Evolutionary conservation across 2,329 filamentous ascomycete species (phyloP), one percentile per base, ranked within the genome.

Genomic region (Plenodomus tracheiphilus): DNA sequence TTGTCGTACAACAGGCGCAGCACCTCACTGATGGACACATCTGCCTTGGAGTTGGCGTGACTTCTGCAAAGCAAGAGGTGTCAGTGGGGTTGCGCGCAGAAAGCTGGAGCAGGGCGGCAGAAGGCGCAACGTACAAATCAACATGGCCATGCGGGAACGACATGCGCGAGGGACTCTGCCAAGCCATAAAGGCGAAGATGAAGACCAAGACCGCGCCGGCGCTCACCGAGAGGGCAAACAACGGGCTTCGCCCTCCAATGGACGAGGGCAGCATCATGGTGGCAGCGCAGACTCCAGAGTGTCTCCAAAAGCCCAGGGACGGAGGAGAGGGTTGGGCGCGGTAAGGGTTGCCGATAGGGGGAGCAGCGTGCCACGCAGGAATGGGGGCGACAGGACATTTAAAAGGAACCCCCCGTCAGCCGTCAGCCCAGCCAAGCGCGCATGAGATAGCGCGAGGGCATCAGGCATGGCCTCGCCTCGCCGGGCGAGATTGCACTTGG

Each of bases 121-220:
- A 39, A 2, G 46, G 35, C 4, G 28, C 32, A 6, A 59, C 64
- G 30, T 65, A 71, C 68, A 64, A 54, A 20, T 64, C 61, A 13
- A 62, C 54, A 37, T 60, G 59, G 7, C 42, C 51, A 39, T 59
- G 59, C 2, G 54, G 50, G 19, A 69, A 65, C 2, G 61, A 49
- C 17, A 69, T 56, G 16, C 56, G 48, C 32, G 62, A 51, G 13
- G 66, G 67, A 20, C 58, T 60, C 43, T 66, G 66, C 66, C 65
- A 72, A 20, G 67, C 65, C 52, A 71, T 58, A 34, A 72, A 62
- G 21, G 64, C 69, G 22, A 72, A 65, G 46, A 69, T 56, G 49
- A 71, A 67, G 39, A 70, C 47, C 18, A 72, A 51, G 16, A 69
- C 56, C 21, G 55, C 58, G 20, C 61, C 65, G n/a, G 66, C 65